Percentiles rank a stretch among this genome's conserved stretches.
Evolutionary conservation across 208 protist genomes (phyloP).

Genomic region (Crithidia acanthocephali): DNA sequence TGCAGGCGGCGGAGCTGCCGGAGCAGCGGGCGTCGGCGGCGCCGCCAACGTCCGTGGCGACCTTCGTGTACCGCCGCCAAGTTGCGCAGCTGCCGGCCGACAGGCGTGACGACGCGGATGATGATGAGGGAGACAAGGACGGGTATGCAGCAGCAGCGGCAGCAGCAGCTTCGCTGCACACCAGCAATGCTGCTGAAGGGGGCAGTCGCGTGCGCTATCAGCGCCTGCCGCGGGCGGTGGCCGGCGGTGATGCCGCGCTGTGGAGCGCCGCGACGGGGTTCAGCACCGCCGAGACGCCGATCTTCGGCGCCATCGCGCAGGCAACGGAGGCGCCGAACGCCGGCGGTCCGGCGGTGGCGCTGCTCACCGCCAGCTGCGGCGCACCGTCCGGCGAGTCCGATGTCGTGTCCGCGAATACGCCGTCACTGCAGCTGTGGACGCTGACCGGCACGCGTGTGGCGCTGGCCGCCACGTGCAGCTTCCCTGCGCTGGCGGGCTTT

Average conservation of each 20-base stretch:
- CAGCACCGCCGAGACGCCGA: slow-evolving; percentile 18
- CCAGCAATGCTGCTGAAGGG: too few relatives aligned
- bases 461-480: slow-evolving; percentile 38
- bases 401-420: too few relatives aligned
- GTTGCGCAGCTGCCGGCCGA: neutral
- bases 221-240: slow-evolving; percentile 44
- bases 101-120: neutral
- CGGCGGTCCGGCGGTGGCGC: neutral
- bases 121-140: slow-evolving; percentile 9
- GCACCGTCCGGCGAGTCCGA: neutral
- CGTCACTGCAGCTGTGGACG: slow-evolving; percentile 36
- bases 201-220: slow-evolving; percentile 40
- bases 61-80: slow-evolving; percentile 53
- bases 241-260: slow-evolving; percentile 28
- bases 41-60: slow-evolving; percentile 4
- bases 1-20: slow-evolving; percentile 34
- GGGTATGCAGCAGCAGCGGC: neutral
- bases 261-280: slow-evolving; percentile 41
- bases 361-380: slow-evolving; percentile 34
- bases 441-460: slow-evolving; percentile 43
- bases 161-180: too few relatives aligned
- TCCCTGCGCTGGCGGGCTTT: slow-evolving; percentile 52
- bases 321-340: neutral
- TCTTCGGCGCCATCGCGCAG: slow-evolving; percentile 6
- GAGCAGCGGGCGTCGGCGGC: neutral